Conservation (phyloP, 306 rosid genomes). For the Fagus crenata region DNA sequence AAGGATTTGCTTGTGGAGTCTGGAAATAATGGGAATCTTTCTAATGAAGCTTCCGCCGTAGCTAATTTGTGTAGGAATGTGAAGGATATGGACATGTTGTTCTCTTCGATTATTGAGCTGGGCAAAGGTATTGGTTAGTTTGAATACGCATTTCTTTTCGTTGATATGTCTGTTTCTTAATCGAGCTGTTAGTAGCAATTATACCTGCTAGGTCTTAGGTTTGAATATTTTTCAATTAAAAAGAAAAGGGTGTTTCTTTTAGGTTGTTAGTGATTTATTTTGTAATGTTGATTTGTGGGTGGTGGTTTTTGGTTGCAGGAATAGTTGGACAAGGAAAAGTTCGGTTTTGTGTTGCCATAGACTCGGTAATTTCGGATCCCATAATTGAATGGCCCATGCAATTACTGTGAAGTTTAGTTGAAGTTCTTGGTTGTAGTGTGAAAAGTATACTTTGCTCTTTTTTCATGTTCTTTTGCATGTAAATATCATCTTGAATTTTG, state of each 20-base stretch:
- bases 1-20: constrained; percentile 51
- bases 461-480: constrained; percentile 4
- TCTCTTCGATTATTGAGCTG: constrained; percentile 49
- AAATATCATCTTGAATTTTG: not conserved
- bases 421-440: constrained; percentile 16
- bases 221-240: not conserved
- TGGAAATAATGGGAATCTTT: constrained; percentile 28
- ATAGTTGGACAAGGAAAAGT: constrained; percentile 58
- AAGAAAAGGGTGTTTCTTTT: not conserved
- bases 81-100: constrained; percentile 62
- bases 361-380: constrained; percentile 54
- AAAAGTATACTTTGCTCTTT: constrained; percentile 6
- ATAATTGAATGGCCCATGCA: constrained; percentile 13
- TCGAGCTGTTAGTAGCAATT: not conserved
- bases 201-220: not conserved
- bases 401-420: constrained; percentile 16
- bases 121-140: constrained; percentile 60
- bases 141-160: not conserved
- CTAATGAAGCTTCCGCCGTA: constrained; percentile 39
- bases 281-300: not conserved
- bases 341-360: constrained; percentile 69
- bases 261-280: not conserved
- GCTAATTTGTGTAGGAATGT: constrained; percentile 50
- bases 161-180: not conserved
- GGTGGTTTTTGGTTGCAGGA: constrained; percentile 45